Evolutionary conservation across 192 early-diverging fungal genomes (phyloP).

Genomic region (Globomyces pollinis-pini): DNA sequence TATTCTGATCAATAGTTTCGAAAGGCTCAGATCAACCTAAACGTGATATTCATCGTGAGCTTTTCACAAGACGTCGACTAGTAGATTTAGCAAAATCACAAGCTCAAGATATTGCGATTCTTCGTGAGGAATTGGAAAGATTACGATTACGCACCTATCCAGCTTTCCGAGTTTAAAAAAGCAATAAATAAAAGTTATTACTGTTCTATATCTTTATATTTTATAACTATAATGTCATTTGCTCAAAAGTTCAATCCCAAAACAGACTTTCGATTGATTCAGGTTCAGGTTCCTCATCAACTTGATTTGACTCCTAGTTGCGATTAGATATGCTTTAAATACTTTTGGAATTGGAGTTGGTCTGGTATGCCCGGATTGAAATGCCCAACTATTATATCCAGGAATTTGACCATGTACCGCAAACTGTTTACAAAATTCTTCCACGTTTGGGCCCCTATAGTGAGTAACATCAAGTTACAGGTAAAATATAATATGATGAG

Average conservation of each 20-base stretch:
- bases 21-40: slow-evolving; percentile 4
- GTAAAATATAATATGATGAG: slow-evolving; percentile 27
- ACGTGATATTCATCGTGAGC: slow-evolving; percentile 28
- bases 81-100: slow-evolving; percentile 52
- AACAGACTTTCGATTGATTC: not conserved
- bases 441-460: slow-evolving; percentile 22
- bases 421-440: slow-evolving; percentile 24
- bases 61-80: slow-evolving; percentile 38
- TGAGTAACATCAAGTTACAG: slow-evolving; percentile 17
- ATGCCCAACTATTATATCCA: slow-evolving; percentile 22
- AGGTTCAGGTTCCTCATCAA: not conserved
- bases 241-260: not conserved
- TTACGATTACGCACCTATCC: slow-evolving; percentile 51
- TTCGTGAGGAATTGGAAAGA: slow-evolving; percentile 49
- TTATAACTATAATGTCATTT: not conserved
- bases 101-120: slow-evolving; percentile 54
- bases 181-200: not conserved
- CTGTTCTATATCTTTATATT: not conserved
- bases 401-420: slow-evolving; percentile 25
- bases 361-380: too few species aligned
- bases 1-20: not conserved
- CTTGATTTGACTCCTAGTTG: not conserved
- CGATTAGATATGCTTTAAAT: too few species aligned
- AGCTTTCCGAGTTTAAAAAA: slow-evolving; percentile 40
- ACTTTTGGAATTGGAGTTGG: too few species aligned